Evolutionary conservation across 2,329 filamentous ascomycete species (phyloP), one percentile per base, ranked within the genome.

Genomic region (Lecanicillium sp.): DNA sequence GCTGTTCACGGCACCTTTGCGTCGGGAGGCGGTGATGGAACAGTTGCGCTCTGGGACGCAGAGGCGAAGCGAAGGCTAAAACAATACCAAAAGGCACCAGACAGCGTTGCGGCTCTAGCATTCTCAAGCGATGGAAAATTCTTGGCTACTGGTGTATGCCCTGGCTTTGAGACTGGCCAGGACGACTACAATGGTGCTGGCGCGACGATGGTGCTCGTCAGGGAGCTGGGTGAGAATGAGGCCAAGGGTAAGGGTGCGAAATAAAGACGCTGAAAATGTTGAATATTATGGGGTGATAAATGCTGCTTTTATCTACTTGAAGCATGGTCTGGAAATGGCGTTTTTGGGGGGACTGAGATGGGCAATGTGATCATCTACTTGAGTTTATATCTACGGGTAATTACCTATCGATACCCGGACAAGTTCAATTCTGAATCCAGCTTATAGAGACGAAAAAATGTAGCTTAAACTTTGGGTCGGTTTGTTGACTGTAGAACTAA

Each of bases 1-100:
- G 86, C 87, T 0, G 63, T 83, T 4, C 74, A 77, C 53, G 86
- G 86, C 44, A 94, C 87, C 0, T 95, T 95, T 59, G 89, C 88
- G 1, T 87, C 83, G 11, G 89, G 86, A 19, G 89, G 89, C 32
- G 89, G 88, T 20, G 89, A 95, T 55, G 86, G 87, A 27, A 85
- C 89, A 8, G 87, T 95, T n/a, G 85, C 86, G 5, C 65, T 95
- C 31, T 95, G 89, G 89, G 89, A 95, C 57, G 88, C 85, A 9
- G 80, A 88, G 51, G 85, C 85, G 40, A 95, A 95, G 76, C 74
- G 88, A 52, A 77, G 89, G 57, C 85, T 95, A 59, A 77, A 86
- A 55, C 85, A 94, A 57, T 95, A 95, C 59, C 85, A 88, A 52
- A 84, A 85, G 54, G 87, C 89, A 42, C 73, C 81, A 13, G 78